Base-by-base conservation (phyloP, 805 yeast species). In the Priceomyces medius region DNA sequence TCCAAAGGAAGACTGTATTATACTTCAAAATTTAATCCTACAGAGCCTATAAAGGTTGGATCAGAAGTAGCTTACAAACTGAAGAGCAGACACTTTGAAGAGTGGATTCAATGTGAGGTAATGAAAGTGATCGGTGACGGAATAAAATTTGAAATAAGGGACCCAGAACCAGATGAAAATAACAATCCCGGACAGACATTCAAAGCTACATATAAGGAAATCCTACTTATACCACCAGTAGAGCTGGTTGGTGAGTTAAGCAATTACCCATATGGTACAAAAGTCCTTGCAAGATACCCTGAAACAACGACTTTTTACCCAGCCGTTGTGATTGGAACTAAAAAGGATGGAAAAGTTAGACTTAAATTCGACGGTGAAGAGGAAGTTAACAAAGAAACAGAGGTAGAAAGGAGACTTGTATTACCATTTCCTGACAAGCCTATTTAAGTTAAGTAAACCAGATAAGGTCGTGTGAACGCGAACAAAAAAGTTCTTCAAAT, bases 261-360 rank as follows among this genome's bases (percentile, higher is more conserved):
- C 18, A 72, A 74, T 34, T 86, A 85, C 49, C 85, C 95, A 0
- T 68, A 80, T 28, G 93, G 95, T 0, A 73, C 89, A 0, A 81
- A 80, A 49, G 98, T 93, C 3, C 69, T 93, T 44, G 99, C 97
- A 0, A 75, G 95, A 54, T 93, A 93, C 55, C 99, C 99, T 1
- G 99, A 93, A 52, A 93, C 99, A 0, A 93, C 99, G 0, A 90
- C 98, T 0, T 93, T 93, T 54, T 93, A 93, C 55, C 88, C 95
- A 3, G 99, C 99, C 0, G 87, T 86, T 37, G 97, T 93, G 2
- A 81, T 82, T 18, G 90, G 95, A 0, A 73, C 78, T 35, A 81
- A 79, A 40, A 73, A 86, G 49, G 90, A 84, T 48, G 89, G 90
- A 0, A 77, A 74, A 9, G 91, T 95, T 48, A 68, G 88, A 48